phyloP scores from a whole-genome alignment of 345 rosid genomes.

The Punica granatum region DNA sequence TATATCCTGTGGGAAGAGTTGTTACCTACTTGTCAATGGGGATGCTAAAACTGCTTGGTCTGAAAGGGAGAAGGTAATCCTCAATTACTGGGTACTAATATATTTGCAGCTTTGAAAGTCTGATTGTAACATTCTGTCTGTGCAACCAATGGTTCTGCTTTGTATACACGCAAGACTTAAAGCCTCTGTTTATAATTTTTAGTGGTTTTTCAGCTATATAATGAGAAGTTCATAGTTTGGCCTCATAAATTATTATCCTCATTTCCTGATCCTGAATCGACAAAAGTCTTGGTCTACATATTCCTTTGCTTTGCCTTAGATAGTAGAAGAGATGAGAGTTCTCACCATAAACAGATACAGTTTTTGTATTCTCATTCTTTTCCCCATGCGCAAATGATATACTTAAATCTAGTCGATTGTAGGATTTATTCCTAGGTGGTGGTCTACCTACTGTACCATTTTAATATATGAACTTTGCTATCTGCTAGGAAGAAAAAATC shows the following conservation, averaged over 20 bases:
- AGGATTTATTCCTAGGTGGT: not conserved
- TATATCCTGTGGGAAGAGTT: conserved; percentile 95
- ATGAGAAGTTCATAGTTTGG: too few relatives aligned
- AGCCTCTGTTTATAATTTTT: not conserved
- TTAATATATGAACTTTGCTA: not conserved
- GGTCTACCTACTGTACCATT: not conserved
- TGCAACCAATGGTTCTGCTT: not conserved
- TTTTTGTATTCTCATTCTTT: not conserved
- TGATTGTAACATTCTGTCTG: not conserved
- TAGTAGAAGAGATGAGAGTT: not conserved
- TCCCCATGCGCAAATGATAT: not conserved
- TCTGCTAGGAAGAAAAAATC: not conserved
- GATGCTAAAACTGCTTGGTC: conserved; percentile 87
- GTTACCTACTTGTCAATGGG: conserved; percentile 95
- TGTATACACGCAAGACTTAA: not conserved
- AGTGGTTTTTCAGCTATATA: not conserved
- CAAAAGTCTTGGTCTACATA: not conserved
- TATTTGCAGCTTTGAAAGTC: not conserved
- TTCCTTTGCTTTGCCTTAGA: not conserved
- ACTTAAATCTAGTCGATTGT: not conserved
- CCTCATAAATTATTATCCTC: not conserved
- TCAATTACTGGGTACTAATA: not conserved
- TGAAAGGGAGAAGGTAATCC: conserved; percentile 84
- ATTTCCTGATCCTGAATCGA: not conserved
- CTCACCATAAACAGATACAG: not conserved